Base-by-base conservation (phyloP, 164 flowering plant genomes). In the Tetrastigma voinierianum region DNA sequence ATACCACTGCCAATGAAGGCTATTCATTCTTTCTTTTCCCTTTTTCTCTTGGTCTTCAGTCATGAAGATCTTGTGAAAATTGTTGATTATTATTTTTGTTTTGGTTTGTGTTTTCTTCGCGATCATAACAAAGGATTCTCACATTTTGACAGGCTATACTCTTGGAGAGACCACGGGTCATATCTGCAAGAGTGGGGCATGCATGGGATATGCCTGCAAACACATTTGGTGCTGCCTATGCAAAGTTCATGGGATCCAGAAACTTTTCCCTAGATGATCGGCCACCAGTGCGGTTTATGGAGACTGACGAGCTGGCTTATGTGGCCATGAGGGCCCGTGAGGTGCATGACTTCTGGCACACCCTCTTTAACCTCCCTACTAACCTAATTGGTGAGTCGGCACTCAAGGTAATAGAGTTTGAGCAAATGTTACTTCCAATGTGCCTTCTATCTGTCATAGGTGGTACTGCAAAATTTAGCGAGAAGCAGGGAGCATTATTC, bases 381-480 rank as follows among this genome's bases (percentile, higher is more conserved):
- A 95, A 95, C 68, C 76, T 95, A 74, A 87, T 95, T 19, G 97
- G 99, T 1, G 99, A 95, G 68, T 83, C 99, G 5, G 87, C 99
- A 0, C 90, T 95, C 13, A 95, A 95, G 81, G 98, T 95, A 51
- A 89, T 92, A 47, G 97, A 92, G 79, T 90, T 88, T 59, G 83
- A 93, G 89, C 99, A 95, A 66, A 95, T 95, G 99, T 75, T 78
- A 53, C 96, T 95, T 18, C 99, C 99, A 4, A 89, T 95, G 97
- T 87, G 96, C 73, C 23, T 90, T 55, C 72, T 93, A 58, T 92
- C 97, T 19, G 97, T 92, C 9, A 47, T 88, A 3, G 98, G 98
- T 11, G 99, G 99, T 49, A 77, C 91, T 0, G 84, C 82, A 5
- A 83, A 96, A 72, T 92, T 95, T 72, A 89, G 54, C 24, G 83